Evolutionary conservation across 192 early-diverging fungal genomes (phyloP).

Genomic region (Coemansia sp.): DNA sequence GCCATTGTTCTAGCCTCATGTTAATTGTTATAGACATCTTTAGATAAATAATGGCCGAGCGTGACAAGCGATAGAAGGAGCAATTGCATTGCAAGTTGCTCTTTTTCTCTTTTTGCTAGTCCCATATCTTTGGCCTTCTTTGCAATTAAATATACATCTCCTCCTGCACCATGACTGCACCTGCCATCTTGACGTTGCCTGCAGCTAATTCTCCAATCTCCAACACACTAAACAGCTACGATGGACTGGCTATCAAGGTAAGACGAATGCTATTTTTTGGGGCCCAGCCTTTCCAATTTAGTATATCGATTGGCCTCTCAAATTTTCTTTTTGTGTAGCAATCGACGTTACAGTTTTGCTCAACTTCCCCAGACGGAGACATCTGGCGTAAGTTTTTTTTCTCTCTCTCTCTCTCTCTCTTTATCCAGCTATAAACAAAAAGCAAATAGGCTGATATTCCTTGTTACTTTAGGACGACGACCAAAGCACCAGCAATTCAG

Average conservation of each 20-base stretch:
- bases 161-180: neutral
- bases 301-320: too few species aligned
- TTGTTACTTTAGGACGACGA: neutral
- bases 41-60: too few species aligned
- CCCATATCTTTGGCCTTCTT: neutral
- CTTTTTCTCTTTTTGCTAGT: neutral
- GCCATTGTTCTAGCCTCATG: too few species aligned
- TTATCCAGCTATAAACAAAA: neutral
- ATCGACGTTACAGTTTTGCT: neutral
- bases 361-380: constrained; percentile 23
- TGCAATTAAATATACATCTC: neutral
- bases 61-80: too few species aligned
- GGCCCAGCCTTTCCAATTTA: too few species aligned
- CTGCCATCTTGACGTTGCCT: neutral
- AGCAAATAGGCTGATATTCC: too few species aligned
- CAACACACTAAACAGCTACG: neutral
- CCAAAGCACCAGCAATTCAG: neutral
- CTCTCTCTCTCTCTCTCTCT: neutral
- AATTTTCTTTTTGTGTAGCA: neutral
- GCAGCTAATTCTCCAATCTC: neutral
- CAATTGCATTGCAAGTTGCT: neutral
- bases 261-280: neutral
- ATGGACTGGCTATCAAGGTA: constrained; percentile 32
- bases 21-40: too few species aligned
- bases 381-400: constrained; percentile 20